Base-by-base conservation (phyloP, 352 stramenopile species). In the Phytophthora nicotianae region DNA sequence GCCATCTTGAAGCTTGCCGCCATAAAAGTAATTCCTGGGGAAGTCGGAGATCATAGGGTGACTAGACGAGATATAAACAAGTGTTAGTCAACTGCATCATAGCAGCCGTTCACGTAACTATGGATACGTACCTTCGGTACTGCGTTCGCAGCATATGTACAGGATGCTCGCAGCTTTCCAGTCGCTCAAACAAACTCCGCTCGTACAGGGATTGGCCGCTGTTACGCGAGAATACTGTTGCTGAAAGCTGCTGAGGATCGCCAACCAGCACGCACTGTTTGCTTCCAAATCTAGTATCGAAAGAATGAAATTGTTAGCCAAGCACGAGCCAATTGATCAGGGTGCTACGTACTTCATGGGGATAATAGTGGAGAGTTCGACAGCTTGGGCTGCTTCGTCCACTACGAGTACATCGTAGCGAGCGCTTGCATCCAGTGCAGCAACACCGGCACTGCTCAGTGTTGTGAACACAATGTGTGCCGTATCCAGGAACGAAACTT, bases 401-500 rank as follows among this genome's bases (percentile, higher is more conserved):
- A 96, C 82, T 26, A 96, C 88, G 19, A 96, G 58, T 4, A 95
- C 85, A 35, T 96, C 88, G 40, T 93, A 95, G 27, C 82, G 75
- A 16, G 72, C 75, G 40, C 81, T 91, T 11, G 83, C 84, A 66
- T 96, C 85, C 16, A 96, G 66, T 7, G 88, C 85, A 38, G 81
- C 76, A 56, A 94, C 83, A 46, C 90, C 92, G 8, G 88, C 89
- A 50, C 87, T 96, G 61, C 89, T 97, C 10, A 98, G 72, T 2
- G 92, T 98, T 11, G 90, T 97, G 43, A 98, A 98, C 2, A 97
- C 86, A 40, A 98, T 92, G 40, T 98, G 90, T 8, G 91, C 91
- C 33, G 86, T 95, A 65, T 97, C 91, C 19, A 96, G 65, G 49
- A 96, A 93, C 3, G 86, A 95, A 20, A 91, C 85, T 59, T 96